phyloP scores from a whole-genome alignment of 2,329 filamentous ascomycete species.

The Neocucurbitaria cava region DNA sequence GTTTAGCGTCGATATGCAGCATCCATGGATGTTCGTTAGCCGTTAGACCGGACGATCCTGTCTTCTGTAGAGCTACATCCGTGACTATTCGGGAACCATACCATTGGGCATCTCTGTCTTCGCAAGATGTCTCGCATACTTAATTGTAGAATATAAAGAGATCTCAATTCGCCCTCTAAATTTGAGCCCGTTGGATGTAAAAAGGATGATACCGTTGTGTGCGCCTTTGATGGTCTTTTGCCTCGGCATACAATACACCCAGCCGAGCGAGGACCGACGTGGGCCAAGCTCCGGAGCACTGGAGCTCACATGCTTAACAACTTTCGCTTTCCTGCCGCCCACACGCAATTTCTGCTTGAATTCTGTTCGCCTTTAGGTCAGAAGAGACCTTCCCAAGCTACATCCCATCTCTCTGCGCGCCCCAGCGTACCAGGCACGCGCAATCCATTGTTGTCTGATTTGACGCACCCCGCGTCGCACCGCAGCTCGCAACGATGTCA shows the following conservation, averaged over 20 bases:
- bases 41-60: constrained; percentile 1
- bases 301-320: constrained; percentile 38
- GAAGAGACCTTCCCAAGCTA: neutral
- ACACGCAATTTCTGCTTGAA: constrained; percentile 8
- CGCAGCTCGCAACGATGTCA: constrained; percentile 28
- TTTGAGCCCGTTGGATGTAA: neutral
- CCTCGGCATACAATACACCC: constrained; percentile 28
- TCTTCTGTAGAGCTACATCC: neutral
- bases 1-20: neutral
- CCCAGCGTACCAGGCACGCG: neutral
- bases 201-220: neutral
- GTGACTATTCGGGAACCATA: neutral
- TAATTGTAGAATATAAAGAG: neutral
- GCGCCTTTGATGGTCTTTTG: constrained; percentile 18
- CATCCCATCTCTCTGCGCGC: constrained; percentile 5
- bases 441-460: constrained; percentile 8
- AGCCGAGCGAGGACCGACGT: constrained; percentile 32
- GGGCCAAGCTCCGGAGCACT: constrained; percentile 35
- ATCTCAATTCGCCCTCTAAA: neutral
- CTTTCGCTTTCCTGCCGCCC: constrained; percentile 19
- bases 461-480: constrained; percentile 8
- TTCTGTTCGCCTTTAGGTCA: constrained; percentile 1
- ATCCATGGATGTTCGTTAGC: neutral
- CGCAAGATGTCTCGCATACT: neutral
- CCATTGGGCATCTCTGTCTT: neutral